Evolutionary conservation across 306 rosid species (phyloP).

Genomic region (Biancaea sappan): DNA sequence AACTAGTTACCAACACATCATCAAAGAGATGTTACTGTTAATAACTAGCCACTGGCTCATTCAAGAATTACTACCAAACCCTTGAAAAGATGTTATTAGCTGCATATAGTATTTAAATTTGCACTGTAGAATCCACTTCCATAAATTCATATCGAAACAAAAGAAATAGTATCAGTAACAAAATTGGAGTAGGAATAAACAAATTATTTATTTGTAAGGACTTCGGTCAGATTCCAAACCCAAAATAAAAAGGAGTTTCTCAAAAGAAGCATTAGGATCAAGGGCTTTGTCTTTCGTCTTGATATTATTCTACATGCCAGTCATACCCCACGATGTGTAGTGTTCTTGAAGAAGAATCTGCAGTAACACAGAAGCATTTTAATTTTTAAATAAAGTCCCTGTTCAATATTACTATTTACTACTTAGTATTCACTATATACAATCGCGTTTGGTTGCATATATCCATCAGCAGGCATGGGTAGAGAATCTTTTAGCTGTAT

Average conservation of each 20-base stretch:
- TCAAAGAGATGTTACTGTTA: no score
- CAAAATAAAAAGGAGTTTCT: constrained; percentile 10
- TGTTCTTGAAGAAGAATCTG: constrained; percentile 1
- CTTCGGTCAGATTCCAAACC: constrained; percentile 24
- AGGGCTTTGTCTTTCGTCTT: constrained; percentile 8
- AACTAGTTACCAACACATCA: no score
- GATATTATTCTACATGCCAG: neutral
- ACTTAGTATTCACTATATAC: neutral
- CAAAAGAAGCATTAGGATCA: constrained; percentile 21
- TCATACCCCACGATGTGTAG: no score
- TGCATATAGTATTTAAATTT: no score
- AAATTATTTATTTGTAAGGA: constrained; percentile 6
- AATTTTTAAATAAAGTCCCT: neutral
- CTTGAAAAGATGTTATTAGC: no score
- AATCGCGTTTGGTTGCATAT: neutral
- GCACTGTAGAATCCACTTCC: no score
- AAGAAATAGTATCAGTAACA: constrained; percentile 8
- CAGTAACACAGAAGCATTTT: neutral
- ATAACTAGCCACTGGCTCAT: no score
- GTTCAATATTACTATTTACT: neutral
- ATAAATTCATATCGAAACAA: constrained; percentile 21
- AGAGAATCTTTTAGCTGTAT: constrained; percentile 23
- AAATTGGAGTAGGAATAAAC: constrained; percentile 13
- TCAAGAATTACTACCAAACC: no score
- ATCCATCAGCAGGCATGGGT: neutral